Percentiles rank a stretch among this genome's conserved stretches.
Conservation (phyloP, 176 grass and related monocot species). For the Aegilops tauschii region DNA sequence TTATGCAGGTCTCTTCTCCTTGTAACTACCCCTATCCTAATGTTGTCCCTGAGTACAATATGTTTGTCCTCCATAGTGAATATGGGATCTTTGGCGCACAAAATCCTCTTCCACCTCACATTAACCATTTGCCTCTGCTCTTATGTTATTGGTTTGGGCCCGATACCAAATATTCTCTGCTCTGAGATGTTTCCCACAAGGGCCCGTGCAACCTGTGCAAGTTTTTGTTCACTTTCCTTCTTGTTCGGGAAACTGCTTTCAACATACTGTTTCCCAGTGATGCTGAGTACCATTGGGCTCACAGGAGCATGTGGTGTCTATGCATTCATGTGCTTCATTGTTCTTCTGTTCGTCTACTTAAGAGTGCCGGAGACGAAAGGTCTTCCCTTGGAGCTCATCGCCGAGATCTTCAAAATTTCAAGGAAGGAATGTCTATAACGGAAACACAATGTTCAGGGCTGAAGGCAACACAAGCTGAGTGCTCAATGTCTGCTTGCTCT, state of each 20-base stretch:
- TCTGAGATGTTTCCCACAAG: conserved; percentile 90
- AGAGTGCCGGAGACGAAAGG: conserved; percentile 69
- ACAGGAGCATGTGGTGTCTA: conserved; percentile 66
- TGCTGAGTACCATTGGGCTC: conserved; percentile 70
- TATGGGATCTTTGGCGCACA: conserved; percentile 40
- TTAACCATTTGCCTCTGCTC: conserved; percentile 76
- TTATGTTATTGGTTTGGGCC: conserved; percentile 75
- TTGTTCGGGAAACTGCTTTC: conserved; percentile 75
- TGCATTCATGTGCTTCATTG: conserved; percentile 48
- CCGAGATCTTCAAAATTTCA: conserved; percentile 56
- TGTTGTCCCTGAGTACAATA: conserved; percentile 49
- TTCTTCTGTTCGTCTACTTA: conserved; percentile 51
- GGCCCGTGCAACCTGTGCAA: conserved; percentile 72
- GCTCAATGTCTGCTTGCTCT: neutral
- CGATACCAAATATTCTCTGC: conserved; percentile 82
- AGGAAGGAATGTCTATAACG: conserved; percentile 14
- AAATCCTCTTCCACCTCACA: conserved; percentile 51
- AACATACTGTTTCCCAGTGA: conserved; percentile 71
- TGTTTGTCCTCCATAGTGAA: conserved; percentile 51
- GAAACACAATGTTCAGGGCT: neutral
- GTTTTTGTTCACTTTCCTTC: conserved; percentile 80
- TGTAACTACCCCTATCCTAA: conserved; percentile 58
- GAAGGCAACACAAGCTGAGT: neutral
- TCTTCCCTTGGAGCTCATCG: conserved; percentile 81
- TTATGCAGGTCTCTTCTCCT: conserved; percentile 74